phyloP scores from a whole-genome alignment of 176 grass and related monocot species.

The Hordeum vulgare region DNA sequence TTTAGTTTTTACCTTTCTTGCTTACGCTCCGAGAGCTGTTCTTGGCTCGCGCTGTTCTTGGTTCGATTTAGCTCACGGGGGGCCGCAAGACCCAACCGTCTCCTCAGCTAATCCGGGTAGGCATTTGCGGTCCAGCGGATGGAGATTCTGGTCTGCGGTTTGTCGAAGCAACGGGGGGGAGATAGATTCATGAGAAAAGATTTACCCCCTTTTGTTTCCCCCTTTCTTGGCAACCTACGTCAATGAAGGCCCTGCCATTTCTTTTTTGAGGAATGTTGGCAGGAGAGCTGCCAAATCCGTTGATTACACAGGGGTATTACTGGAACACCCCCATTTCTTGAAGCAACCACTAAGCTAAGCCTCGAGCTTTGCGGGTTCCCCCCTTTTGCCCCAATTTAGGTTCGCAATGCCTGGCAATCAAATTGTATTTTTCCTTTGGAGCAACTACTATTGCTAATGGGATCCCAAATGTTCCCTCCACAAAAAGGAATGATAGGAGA shows the following conservation, averaged over 20 bases:
- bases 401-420: background rate
- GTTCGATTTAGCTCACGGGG: slow-evolving; percentile 17
- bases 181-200: background rate
- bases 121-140: slow-evolving; percentile 23
- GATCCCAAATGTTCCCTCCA: background rate
- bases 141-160: background rate
- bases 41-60: background rate
- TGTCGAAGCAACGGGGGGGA: background rate
- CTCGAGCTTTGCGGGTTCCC: background rate
- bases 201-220: background rate
- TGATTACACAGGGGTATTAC: too few relatives aligned
- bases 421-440: background rate
- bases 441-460: background rate
- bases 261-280: too few relatives aligned
- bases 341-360: background rate
- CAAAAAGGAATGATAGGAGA: background rate
- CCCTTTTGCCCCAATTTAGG: slow-evolving; percentile 16
- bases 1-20: background rate
- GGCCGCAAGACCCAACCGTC: background rate
- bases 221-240: background rate
- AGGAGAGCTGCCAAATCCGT: too few relatives aligned
- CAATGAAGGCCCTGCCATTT: background rate
- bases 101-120: background rate
- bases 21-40: background rate
- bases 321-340: background rate